These are phyloP conservation scores for Penicillium malachiteum DNA, from an alignment of 495 filamentous ascomycete species.

Conservation along the genomic window DNA sequence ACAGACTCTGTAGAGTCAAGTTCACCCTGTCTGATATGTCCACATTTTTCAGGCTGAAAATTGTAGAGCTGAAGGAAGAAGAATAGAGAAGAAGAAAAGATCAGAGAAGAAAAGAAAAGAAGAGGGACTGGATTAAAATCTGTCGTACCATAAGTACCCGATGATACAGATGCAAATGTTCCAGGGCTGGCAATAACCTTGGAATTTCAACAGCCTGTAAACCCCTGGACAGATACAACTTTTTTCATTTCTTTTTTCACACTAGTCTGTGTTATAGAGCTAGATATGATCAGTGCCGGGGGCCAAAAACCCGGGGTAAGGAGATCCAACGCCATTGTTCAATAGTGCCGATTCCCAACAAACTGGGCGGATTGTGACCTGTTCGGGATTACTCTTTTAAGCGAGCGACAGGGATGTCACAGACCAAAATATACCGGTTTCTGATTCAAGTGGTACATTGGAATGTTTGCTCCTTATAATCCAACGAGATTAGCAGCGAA, in stretches of 20 bases:
- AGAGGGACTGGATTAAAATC: not conserved
- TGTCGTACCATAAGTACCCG: constrained; percentile 7
- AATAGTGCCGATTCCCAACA: constrained; percentile 1
- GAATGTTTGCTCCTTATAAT: too few relatives aligned
- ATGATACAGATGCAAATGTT: not conserved
- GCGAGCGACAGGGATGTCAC: constrained; percentile 7
- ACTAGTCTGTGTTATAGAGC: not conserved
- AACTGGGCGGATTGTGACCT: not conserved
- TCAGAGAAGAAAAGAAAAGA: constrained; percentile 3
- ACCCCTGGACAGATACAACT: not conserved
- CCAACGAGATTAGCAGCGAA: too few relatives aligned
- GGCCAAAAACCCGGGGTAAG: constrained; percentile 10
- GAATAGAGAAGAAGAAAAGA: not conserved
- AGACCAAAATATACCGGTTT: not conserved
- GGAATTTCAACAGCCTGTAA: not conserved
- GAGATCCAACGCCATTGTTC: constrained; percentile 1
- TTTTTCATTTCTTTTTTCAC: not conserved
- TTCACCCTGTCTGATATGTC: constrained; percentile 23
- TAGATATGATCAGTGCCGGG: not conserved
- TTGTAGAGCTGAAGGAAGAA: not conserved
- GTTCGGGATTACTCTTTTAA: not conserved
- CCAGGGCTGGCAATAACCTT: not conserved
- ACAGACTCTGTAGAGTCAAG: constrained; percentile 9
- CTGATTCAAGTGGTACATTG: not conserved
- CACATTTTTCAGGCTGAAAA: constrained; percentile 15